phyloP scores from a whole-genome alignment of 1,284 basidiomycete species.

The Ceratobasidium sp. region DNA sequence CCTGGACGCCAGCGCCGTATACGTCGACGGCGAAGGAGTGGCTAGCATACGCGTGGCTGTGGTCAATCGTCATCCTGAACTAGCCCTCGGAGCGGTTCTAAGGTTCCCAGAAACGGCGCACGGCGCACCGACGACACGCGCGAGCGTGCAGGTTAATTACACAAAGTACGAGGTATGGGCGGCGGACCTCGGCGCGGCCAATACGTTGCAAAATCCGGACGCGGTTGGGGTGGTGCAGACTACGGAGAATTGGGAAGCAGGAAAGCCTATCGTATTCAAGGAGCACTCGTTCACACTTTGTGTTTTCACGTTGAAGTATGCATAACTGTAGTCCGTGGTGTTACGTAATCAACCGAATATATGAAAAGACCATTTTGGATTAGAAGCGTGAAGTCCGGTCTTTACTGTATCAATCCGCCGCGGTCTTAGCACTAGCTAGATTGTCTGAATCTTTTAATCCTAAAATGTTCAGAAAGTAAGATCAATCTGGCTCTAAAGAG shows the following conservation, averaged over 20 bases:
- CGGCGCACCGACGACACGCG: constrained; percentile 24
- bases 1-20: constrained; percentile 63
- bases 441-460: too few species aligned
- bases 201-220: constrained; percentile 58
- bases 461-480: too few species aligned
- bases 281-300: constrained; percentile 61
- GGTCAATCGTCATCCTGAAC: constrained; percentile 59
- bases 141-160: constrained; percentile 46
- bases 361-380: too few species aligned
- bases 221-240: constrained; percentile 57
- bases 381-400: too few species aligned
- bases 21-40: constrained; percentile 51
- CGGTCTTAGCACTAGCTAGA: too few species aligned
- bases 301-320: constrained; percentile 23
- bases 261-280: constrained; percentile 56
- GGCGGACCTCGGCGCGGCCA: constrained; percentile 56
- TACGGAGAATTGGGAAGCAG: constrained; percentile 53
- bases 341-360: not conserved
- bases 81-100: constrained; percentile 56
- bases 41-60: constrained; percentile 60
- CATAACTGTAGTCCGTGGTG: not conserved
- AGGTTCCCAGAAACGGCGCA: constrained; percentile 53
- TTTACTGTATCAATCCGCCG: too few species aligned
- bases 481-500: too few species aligned
- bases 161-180: constrained; percentile 63